phyloP scores from a whole-genome alignment of 176 grass and related monocot genomes.

The Ensete glaucum region DNA sequence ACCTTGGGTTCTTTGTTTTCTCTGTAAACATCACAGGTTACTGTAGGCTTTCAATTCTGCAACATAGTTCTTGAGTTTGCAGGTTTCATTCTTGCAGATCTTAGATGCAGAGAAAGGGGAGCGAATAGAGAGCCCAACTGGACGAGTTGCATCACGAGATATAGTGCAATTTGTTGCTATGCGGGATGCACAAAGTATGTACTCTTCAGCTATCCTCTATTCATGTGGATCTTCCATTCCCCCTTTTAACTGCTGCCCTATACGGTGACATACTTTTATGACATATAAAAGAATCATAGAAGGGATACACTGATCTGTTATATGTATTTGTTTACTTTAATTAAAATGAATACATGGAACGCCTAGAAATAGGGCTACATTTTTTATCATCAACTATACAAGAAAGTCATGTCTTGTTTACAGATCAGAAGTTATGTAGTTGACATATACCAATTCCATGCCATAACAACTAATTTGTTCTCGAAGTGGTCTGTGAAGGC shows the following conservation, averaged over 20 bases:
- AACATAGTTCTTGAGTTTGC: slow-evolving; percentile 14
- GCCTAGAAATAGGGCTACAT: too few relatives aligned
- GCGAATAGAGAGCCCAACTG: slow-evolving; percentile 68
- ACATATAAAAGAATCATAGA: background rate
- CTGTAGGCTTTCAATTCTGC: background rate
- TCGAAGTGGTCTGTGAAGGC: background rate
- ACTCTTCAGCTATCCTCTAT: slow-evolving; percentile 1
- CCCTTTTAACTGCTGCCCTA: background rate
- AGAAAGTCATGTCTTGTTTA: background rate
- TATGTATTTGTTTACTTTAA: background rate
- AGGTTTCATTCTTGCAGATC: slow-evolving; percentile 41
- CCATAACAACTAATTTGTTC: background rate
- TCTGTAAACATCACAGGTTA: background rate
- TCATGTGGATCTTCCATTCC: background rate
- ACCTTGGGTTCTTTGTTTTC: background rate
- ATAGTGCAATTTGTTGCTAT: slow-evolving; percentile 92
- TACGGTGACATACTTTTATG: background rate
- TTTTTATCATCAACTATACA: background rate
- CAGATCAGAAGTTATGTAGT: background rate
- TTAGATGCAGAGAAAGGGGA: slow-evolving; percentile 95
- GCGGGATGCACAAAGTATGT: slow-evolving; percentile 67
- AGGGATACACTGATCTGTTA: background rate
- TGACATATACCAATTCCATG: background rate
- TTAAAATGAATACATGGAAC: background rate
- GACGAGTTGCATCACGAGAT: slow-evolving; percentile 78